Percentiles rank a stretch among this genome's conserved stretches.
phyloP scores from a whole-genome alignment of 1,284 basidiomycete species.

The Agaricales sp. region DNA sequence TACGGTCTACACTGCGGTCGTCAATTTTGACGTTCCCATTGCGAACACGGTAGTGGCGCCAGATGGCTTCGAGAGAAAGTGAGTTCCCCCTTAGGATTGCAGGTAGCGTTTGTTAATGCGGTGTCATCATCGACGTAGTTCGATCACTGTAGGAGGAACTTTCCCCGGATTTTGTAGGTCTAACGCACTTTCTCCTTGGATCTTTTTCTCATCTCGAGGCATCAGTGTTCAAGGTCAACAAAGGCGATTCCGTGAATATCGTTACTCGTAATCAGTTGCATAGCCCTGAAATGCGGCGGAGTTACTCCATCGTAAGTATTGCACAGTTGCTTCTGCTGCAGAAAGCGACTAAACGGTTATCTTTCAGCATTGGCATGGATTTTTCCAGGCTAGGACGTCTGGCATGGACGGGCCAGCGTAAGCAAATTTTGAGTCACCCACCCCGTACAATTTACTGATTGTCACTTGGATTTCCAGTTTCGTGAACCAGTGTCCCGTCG shows the following conservation, averaged over 20 bases:
- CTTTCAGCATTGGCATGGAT: slow-evolving; percentile 19
- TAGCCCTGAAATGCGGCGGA: slow-evolving; percentile 16
- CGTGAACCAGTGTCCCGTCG: slow-evolving; percentile 36
- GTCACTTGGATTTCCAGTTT: slow-evolving; percentile 10
- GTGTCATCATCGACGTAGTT: too few relatives aligned
- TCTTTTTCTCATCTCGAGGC: not conserved
- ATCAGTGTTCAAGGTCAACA: slow-evolving; percentile 14
- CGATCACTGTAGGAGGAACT: too few relatives aligned
- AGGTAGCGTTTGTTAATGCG: too few relatives aligned
- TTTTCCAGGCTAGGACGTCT: slow-evolving; percentile 18
- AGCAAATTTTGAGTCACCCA: slow-evolving; percentile 3
- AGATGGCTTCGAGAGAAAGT: slow-evolving; percentile 16
- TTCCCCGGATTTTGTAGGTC: too few relatives aligned
- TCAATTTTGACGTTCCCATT: slow-evolving; percentile 12
- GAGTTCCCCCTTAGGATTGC: too few relatives aligned
- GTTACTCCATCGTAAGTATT: slow-evolving; percentile 16
- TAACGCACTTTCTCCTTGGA: not conserved
- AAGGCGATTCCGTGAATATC: slow-evolving; percentile 16
- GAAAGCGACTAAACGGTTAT: too few relatives aligned
- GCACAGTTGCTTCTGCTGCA: not conserved
- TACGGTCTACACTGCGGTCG: slow-evolving; percentile 7
- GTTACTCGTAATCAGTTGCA: slow-evolving; percentile 15
- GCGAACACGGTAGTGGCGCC: slow-evolving; percentile 14
- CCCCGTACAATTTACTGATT: slow-evolving; percentile 1
- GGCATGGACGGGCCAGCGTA: slow-evolving; percentile 19